A percentile compares a stretch with the other conserved stretches of the same genome.
phyloP scores from a whole-genome alignment of 805 yeast species.

The Hanseniaspora nectarophila region DNA sequence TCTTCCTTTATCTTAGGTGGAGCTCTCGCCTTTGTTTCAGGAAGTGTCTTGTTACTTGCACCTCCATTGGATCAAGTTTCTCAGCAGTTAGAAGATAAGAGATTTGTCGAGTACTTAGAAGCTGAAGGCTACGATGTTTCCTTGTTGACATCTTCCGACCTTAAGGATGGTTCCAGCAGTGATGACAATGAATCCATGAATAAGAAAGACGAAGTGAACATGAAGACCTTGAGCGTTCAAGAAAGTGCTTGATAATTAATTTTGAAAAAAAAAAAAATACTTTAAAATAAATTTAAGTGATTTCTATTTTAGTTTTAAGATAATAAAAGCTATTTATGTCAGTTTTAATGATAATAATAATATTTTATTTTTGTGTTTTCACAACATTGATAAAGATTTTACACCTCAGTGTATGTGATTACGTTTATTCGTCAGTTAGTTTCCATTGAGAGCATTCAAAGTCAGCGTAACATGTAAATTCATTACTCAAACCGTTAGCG shows the following conservation, averaged over 20 bases:
- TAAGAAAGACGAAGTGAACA: conserved; percentile 6
- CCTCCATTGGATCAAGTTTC: conserved; percentile 80
- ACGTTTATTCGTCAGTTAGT: conserved; percentile 24
- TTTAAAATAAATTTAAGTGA: too few species aligned
- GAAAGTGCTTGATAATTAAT: conserved; percentile 7
- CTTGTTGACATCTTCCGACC: background rate
- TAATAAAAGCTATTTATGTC: too few species aligned
- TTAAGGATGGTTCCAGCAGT: too few species aligned
- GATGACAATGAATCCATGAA: background rate
- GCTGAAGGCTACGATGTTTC: conserved; percentile 56
- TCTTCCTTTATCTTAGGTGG: conserved; percentile 28
- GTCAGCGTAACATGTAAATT: conserved; percentile 73
- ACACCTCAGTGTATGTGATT: background rate
- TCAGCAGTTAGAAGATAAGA: conserved; percentile 62
- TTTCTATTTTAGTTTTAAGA: background rate
- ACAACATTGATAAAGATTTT: too few species aligned
- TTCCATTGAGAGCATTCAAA: conserved; percentile 63
- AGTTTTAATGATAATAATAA: too few species aligned
- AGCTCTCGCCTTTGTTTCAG: conserved; percentile 10
- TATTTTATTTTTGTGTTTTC: too few species aligned
- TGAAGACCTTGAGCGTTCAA: background rate
- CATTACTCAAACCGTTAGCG: conserved; percentile 75
- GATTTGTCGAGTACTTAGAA: conserved; percentile 54
- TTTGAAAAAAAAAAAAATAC: too few species aligned
- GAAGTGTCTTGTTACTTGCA: conserved; percentile 54